Percentiles rank a stretch among this genome's conserved stretches.
Conservation (phyloP, 371 early-diverging fungal species). For the Gilbertella persicaria region DNA sequence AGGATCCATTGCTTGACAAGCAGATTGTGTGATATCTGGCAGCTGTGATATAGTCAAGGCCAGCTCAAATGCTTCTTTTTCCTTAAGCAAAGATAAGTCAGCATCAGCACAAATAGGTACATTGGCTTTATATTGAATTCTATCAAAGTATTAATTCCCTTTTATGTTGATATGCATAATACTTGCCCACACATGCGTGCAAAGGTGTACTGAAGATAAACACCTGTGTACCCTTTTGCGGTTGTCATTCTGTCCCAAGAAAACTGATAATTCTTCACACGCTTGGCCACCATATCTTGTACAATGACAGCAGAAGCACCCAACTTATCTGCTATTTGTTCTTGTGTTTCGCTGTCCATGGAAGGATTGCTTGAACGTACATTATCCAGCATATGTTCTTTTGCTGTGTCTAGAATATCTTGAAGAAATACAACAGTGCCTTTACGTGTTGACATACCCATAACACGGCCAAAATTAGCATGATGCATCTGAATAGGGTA, state of each 20-base stretch:
- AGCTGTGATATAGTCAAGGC: constrained; percentile 79
- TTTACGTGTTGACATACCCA: constrained; percentile 95
- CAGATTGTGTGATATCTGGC: constrained; percentile 73
- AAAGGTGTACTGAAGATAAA: constrained; percentile 96
- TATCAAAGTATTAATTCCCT: constrained; percentile 13
- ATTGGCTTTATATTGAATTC: constrained; percentile 43
- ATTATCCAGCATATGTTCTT: constrained; percentile 72
- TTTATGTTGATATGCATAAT: neutral
- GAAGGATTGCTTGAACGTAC: constrained; percentile 62
- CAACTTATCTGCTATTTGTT: constrained; percentile 68
- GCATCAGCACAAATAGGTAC: constrained; percentile 14
- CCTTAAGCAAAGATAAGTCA: constrained; percentile 58
- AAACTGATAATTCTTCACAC: constrained; percentile 95
- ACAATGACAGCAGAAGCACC: constrained; percentile 89
- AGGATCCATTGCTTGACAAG: constrained; percentile 78
- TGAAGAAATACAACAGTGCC: constrained; percentile 96
- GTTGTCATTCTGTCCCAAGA: constrained; percentile 92
- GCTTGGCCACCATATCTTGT: constrained; percentile 93
- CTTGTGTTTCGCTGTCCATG: constrained; percentile 33
- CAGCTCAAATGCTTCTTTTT: constrained; percentile 71
- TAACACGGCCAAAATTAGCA: constrained; percentile 93
- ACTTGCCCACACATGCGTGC: constrained; percentile 80
- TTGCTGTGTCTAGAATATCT: constrained; percentile 90
- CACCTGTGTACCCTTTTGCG: constrained; percentile 96
- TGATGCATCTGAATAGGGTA: constrained; percentile 70